Base-by-base conservation (phyloP, 192 early-diverging fungal species). In the Chytriomyces hyalinus region DNA sequence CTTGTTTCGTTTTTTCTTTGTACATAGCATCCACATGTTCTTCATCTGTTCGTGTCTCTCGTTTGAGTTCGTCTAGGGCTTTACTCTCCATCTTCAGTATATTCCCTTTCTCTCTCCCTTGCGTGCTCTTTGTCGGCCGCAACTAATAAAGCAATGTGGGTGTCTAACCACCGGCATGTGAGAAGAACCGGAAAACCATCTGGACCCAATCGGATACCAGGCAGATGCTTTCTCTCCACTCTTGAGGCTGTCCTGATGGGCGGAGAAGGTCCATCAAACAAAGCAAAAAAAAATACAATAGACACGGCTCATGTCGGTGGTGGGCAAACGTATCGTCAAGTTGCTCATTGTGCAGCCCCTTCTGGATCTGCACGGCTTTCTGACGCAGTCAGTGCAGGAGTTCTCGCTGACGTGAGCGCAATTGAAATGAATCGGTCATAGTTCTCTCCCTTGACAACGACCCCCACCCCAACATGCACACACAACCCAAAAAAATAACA, bases 311-410 rank as follows among this genome's bases (percentile, higher is more conserved):
- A 36, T 36, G 36, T 20, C 20, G 20, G 15, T n/a, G 53, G 3
- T 20, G 53, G 53, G 15, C 53, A 13, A 20, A 57, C 20, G 15
- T 20, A 20, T 57, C 15, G 15, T 70, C 70, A 20, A 50, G 4
- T 9, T 9, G 10, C 15, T 71, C 51, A 45, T 71, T 59, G 73
- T 75, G 10, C 10, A 45, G 10, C 76, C 76, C 13, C 6, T 78
- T 60, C 24, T 20, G 13, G 76, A 78, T 48, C 76, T 78, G 4
- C 28, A 28, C 5, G 49, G 46, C 45, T 78, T 78, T 48, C 36
- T 70, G 45, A 22, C n/a, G 26, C 8, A 76, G 36, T 60, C 50
- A 4, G 65, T 67, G 7, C 53, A 67, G 36, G 9, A 70, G 70
- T 70, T 78, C 24, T 70, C 46, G n/a, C 36, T 67, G 17, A 17